These are phyloP conservation scores for Irpex rosettiformis DNA, from an alignment of 1,284 basidiomycete genomes.

Conservation along the genomic window DNA sequence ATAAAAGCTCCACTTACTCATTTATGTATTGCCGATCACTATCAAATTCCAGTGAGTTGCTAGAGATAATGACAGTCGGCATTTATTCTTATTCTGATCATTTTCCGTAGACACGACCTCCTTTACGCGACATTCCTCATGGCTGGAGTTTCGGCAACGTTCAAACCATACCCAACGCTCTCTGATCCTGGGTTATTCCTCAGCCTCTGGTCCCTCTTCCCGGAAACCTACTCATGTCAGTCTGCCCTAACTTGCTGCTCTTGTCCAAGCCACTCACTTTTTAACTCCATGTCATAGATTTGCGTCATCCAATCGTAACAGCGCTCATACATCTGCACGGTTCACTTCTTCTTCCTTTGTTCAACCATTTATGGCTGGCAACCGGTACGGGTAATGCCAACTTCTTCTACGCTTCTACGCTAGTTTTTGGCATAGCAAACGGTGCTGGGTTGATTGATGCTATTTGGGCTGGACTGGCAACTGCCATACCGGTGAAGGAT, in stretches of 20 bases:
- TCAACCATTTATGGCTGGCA: conserved; percentile 89
- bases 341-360: conserved; percentile 83
- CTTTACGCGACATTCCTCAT: conserved; percentile 80
- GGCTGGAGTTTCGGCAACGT: conserved; percentile 75
- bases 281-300: conserved; percentile 48
- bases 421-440: conserved; percentile 90
- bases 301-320: conserved; percentile 87
- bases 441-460: conserved; percentile 82
- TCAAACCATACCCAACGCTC: conserved; percentile 92
- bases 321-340: conserved; percentile 84
- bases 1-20: conserved; percentile 73
- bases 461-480: conserved; percentile 67
- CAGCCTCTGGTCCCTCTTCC: conserved; percentile 78
- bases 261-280: background rate
- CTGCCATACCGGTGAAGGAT: background rate
- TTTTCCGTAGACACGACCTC: conserved; percentile 69
- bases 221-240: conserved; percentile 82
- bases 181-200: conserved; percentile 88
- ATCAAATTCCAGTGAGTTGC: conserved; percentile 77
- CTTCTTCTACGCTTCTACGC: conserved; percentile 95
- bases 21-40: conserved; percentile 83
- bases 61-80: background rate
- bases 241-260: conserved; percentile 13
- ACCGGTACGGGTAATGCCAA: conserved; percentile 97
- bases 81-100: background rate